A percentile compares a stretch with the other conserved stretches of the same genome.
Conservation (phyloP, 768 basidiomycete species). For the Boletus edulis region DNA sequence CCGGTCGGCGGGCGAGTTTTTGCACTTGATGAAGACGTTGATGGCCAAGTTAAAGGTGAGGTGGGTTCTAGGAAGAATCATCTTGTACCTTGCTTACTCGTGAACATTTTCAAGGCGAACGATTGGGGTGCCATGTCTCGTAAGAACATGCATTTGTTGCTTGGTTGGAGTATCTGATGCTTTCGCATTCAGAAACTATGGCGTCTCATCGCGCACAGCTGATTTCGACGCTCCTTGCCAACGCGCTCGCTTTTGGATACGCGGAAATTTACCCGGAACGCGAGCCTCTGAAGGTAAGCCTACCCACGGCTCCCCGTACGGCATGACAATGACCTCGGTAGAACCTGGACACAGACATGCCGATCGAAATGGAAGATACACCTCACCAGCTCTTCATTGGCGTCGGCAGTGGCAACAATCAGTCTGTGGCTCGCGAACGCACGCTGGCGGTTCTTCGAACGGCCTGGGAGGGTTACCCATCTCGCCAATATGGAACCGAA, state of each 20-base stretch:
- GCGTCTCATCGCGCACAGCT: slow-evolving; percentile 46
- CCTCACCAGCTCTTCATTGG: slow-evolving; percentile 35
- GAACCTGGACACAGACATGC: slow-evolving; percentile 52
- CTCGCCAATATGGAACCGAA: slow-evolving; percentile 21
- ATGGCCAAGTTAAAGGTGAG: slow-evolving; percentile 69
- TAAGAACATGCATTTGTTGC: slow-evolving; percentile 25
- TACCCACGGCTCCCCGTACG: rapidly evolving
- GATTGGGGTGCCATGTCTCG: slow-evolving; percentile 67
- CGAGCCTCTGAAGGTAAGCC: slow-evolving; percentile 49
- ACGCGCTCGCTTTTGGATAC: slow-evolving; percentile 45
- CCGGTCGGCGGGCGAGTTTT: slow-evolving; percentile 49
- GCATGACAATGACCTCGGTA: slow-evolving; percentile 14
- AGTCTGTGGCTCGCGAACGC: slow-evolving; percentile 15
- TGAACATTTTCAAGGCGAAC: slow-evolving; percentile 41
- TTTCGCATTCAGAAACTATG: slow-evolving; percentile 39
- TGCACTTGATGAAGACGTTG: slow-evolving; percentile 55
- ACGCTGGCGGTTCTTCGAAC: slow-evolving; percentile 12
- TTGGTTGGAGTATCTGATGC: background rate
- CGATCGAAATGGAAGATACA: slow-evolving; percentile 39
- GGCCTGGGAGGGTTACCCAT: slow-evolving; percentile 14
- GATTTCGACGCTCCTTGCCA: slow-evolving; percentile 40
- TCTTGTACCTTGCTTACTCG: background rate
- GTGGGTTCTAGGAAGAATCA: background rate
- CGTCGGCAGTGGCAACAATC: slow-evolving; percentile 20
- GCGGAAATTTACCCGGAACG: slow-evolving; percentile 43